Evolutionary conservation across 1,284 basidiomycete species (phyloP).

Genomic region (Fomitopsis schrenkii): DNA sequence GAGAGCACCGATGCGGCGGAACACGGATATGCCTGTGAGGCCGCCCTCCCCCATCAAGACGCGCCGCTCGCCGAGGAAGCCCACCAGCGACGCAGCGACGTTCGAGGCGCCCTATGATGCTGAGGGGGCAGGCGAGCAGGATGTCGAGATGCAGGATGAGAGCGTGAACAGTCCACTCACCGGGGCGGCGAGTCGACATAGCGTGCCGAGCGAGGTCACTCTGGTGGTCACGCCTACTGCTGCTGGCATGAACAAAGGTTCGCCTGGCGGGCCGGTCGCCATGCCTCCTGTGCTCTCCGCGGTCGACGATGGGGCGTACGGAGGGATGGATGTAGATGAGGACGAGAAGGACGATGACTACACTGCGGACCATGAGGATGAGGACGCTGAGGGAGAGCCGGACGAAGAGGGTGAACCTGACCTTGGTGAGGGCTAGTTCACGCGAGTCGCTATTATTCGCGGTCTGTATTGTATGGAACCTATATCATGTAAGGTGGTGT

Average conservation of each 20-base stretch:
- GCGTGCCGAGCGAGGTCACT: slow-evolving; percentile 54
- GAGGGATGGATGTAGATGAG: slow-evolving; percentile 24
- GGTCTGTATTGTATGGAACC: not conserved
- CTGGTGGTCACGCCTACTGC: slow-evolving; percentile 29
- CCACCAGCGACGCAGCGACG: not conserved
- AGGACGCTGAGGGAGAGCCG: slow-evolving; percentile 30
- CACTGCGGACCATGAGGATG: slow-evolving; percentile 25
- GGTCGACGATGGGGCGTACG: not conserved
- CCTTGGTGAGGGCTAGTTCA: slow-evolving; percentile 8
- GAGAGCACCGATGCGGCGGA: not conserved
- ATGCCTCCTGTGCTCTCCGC: not conserved
- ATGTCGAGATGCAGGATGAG: slow-evolving; percentile 42
- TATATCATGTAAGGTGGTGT: slow-evolving; percentile 20
- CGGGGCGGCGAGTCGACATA: slow-evolving; percentile 47
- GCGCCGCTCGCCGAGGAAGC: not conserved
- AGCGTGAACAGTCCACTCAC: slow-evolving; percentile 50
- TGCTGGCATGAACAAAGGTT: slow-evolving; percentile 15
- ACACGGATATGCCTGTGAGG: slow-evolving; percentile 2
- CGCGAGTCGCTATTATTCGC: not conserved
- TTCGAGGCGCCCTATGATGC: not conserved
- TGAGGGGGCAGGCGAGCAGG: slow-evolving; percentile 2
- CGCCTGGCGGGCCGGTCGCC: slow-evolving; percentile 7
- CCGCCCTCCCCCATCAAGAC: not conserved
- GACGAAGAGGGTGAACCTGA: slow-evolving; percentile 32
- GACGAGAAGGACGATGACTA: slow-evolving; percentile 17